Conservation (phyloP, 768 basidiomycete genomes). For the Lentinula detonsa region DNA sequence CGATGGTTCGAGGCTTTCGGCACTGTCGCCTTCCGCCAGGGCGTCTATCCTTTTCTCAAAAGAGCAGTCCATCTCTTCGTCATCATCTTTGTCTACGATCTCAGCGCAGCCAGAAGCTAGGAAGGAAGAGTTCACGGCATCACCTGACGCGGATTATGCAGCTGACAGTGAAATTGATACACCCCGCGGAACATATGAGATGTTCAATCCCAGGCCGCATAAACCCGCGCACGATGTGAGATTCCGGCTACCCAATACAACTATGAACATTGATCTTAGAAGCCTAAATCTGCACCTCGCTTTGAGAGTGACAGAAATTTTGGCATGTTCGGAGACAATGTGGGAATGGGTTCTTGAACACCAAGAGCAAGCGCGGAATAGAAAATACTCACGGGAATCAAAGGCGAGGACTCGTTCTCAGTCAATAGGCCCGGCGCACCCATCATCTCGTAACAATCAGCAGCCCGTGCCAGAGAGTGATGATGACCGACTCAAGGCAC, state of each 20-base stretch:
- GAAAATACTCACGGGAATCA: not conserved
- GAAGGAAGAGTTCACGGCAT: too few relatives aligned
- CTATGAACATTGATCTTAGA: conserved; percentile 49
- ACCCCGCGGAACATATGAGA: not conserved
- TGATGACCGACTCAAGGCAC: conserved; percentile 18
- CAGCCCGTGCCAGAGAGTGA: not conserved
- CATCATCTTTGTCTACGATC: not conserved
- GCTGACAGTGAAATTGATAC: not conserved
- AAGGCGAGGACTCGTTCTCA: conserved; percentile 11
- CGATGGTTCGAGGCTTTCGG: conserved; percentile 37
- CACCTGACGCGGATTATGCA: not conserved
- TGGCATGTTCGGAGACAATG: conserved; percentile 71
- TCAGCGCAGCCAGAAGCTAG: not conserved
- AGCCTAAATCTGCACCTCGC: conserved; percentile 61
- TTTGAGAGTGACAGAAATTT: conserved; percentile 53
- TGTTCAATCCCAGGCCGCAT: conserved; percentile 8
- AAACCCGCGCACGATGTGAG: conserved; percentile 6
- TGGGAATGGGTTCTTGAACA: conserved; percentile 68
- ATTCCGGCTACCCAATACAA: conserved; percentile 47
- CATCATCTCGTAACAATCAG: conserved; percentile 1
- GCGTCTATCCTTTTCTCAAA: conserved; percentile 14
- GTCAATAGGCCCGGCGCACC: conserved; percentile 10
- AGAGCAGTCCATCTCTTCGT: not conserved
- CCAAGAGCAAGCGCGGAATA: conserved; percentile 22
- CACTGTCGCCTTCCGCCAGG: conserved; percentile 34